Base-by-base conservation (phyloP, 2,329 filamentous ascomycete genomes). In the Colletotrichum aenigma region DNA sequence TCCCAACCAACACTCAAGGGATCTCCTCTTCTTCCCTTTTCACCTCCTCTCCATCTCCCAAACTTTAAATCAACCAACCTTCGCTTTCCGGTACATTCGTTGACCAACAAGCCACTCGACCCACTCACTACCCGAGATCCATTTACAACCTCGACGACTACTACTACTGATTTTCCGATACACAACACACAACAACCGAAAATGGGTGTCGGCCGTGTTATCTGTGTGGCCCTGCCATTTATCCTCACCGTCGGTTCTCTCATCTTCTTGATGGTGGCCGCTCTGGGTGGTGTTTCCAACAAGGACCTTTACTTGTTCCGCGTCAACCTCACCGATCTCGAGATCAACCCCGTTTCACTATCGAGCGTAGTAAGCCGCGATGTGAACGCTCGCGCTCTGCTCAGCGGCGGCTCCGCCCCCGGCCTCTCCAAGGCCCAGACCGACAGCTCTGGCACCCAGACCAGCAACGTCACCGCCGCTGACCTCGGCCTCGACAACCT, bases 221-320 rank as follows among this genome's bases (percentile, higher is more conserved):
- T 94, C 84, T 98, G 96, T 87, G 97, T 98, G 86, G 91, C 94
- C 86, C 88, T 96, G 88, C 96, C 96, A 76, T 96, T 98, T 86
- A 88, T 91, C 78, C 90, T 98, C 81, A 96, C 95, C 24, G 86
- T 97, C 80, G 94, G 90, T 78, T 93, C 94, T 75, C 88, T 98
- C 81, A 87, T 97, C 80, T 94, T 94, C 79, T 85, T 93, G 78
- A 85, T 93, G 77, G 86, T 92, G 62, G 90, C 88, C 18, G 88
- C 88, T 61, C 87, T 92, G 66, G 87, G 88, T 32, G 91, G 90
- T 73, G 86, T 93, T 48, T 84, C 88, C 73, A 88, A 90, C 86
- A 90, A 91, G 82, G 85, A 83, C 78, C 83, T 92, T 48, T 90
- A 89, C 84, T 84, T 93, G 79, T 91, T 93, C 85, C 83, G 89